Conservation (phyloP, 257 asterid genomes). For the Forsythia viridissima region DNA sequence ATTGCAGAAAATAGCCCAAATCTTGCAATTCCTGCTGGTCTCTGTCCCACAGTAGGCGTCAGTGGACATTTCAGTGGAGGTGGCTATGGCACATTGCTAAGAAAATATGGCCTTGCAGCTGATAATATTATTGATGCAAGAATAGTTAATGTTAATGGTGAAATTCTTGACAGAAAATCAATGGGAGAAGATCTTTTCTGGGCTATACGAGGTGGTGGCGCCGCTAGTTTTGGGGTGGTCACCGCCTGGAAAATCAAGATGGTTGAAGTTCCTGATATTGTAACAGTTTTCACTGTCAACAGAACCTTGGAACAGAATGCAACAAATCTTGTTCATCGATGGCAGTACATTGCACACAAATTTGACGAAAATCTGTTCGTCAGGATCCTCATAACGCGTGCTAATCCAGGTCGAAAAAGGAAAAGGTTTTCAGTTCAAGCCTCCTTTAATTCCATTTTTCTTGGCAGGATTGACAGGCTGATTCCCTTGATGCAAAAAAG, state of each 20-base stretch:
- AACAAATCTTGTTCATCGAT: conserved; percentile 33
- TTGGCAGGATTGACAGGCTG: conserved; percentile 32
- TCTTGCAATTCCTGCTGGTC: conserved; percentile 46
- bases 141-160: conserved; percentile 30
- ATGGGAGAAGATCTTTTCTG: conserved; percentile 59
- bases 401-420: neutral
- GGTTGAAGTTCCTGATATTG: conserved; percentile 35
- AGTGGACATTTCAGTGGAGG: conserved; percentile 59
- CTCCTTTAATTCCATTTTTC: conserved; percentile 41
- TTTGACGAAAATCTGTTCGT: conserved; percentile 30
- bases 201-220: conserved; percentile 59
- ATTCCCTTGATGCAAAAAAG: conserved; percentile 32
- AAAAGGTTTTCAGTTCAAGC: conserved; percentile 30
- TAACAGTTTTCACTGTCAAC: conserved; percentile 40
- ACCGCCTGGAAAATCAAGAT: conserved; percentile 38
- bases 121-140: conserved; percentile 45
- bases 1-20: conserved; percentile 18
- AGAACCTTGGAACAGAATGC: conserved; percentile 43
- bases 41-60: conserved; percentile 48
- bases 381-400: conserved; percentile 27
- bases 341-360: conserved; percentile 34
- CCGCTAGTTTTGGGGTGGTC: conserved; percentile 46
- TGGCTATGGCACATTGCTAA: conserved; percentile 41
- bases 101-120: conserved; percentile 44
- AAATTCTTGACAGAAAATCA: conserved; percentile 37